A percentile compares a stretch with the other conserved stretches of the same genome.
Conservation (phyloP, 352 stramenopile species). For the Phytophthora cactorum region DNA sequence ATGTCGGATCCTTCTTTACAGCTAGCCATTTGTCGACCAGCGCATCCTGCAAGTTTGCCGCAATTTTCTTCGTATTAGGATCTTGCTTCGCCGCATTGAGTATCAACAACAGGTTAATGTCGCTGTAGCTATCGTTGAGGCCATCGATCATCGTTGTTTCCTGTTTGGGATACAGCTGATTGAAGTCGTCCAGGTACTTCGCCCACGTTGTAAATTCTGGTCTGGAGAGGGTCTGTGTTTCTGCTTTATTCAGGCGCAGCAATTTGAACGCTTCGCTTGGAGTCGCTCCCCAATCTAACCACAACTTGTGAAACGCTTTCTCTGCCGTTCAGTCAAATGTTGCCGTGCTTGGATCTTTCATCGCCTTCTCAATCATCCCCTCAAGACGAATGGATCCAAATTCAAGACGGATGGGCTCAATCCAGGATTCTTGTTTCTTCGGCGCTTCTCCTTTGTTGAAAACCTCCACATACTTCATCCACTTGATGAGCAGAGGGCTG, state of each 20-base stretch:
- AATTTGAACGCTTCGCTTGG: too few species aligned
- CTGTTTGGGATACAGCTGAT: neutral
- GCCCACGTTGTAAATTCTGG: neutral
- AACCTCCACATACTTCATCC: neutral
- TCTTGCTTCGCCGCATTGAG: neutral
- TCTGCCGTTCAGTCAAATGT: too few species aligned
- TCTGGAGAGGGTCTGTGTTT: neutral
- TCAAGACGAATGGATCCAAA: neutral
- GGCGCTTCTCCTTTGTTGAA: constrained; percentile 1
- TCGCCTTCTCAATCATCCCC: neutral
- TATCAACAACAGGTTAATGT: neutral
- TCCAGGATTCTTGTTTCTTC: neutral
- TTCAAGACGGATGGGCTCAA: neutral
- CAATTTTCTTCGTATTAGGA: neutral
- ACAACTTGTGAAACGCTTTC: too few species aligned
- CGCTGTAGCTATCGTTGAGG: neutral
- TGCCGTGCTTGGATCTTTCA: neutral
- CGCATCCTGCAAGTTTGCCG: neutral
- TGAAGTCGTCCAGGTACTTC: neutral
- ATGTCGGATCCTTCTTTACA: neutral
- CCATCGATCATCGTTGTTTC: neutral
- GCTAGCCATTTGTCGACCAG: neutral
- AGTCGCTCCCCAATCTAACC: too few species aligned
- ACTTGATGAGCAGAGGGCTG: neutral
- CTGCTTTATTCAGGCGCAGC: neutral